A percentile compares a stretch with the other conserved stretches of the same genome.
These are phyloP conservation scores for Chlorophyllum brunneum DNA, from an alignment of 768 basidiomycete genomes.

Conservation along the genomic window DNA sequence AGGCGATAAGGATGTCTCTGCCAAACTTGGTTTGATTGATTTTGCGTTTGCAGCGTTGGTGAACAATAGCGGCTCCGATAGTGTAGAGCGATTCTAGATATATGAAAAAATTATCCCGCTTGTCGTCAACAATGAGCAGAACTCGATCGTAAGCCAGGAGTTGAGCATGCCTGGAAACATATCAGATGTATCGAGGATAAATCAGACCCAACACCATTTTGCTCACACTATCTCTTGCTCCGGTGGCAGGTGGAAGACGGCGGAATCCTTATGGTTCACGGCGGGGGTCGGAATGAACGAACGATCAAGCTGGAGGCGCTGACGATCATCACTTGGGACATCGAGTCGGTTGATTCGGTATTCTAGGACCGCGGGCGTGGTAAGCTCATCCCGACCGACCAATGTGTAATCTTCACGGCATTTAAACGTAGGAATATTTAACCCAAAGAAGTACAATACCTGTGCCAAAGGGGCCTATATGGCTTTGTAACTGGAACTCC, in stretches of 20 bases:
- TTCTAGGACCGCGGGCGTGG: conserved; percentile 20
- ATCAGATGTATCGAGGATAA: background rate
- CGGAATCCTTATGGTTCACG: conserved; percentile 16
- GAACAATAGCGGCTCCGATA: conserved; percentile 33
- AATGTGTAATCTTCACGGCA: too few species aligned
- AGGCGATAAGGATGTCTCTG: conserved; percentile 38
- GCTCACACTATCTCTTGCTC: conserved; percentile 29
- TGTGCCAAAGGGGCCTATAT: too few species aligned
- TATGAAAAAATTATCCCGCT: conserved; percentile 28
- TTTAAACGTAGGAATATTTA: too few species aligned
- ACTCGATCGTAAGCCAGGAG: conserved; percentile 38
- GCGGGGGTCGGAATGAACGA: conserved; percentile 29
- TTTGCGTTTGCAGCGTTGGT: too few species aligned
- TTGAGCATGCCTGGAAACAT: conserved; percentile 26
- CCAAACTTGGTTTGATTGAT: too few species aligned
- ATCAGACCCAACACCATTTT: background rate
- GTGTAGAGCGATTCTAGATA: conserved; percentile 31
- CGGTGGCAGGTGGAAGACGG: conserved; percentile 22
- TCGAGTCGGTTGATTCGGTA: conserved; percentile 30
- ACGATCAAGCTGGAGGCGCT: conserved; percentile 28
- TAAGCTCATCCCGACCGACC: too few species aligned
- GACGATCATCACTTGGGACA: conserved; percentile 32
- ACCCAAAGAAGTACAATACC: too few species aligned
- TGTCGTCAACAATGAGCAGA: conserved; percentile 37
- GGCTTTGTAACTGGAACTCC: too few species aligned